Conservation (phyloP, 2,329 filamentous ascomycete genomes). For the Fusarium penzigii region DNA sequence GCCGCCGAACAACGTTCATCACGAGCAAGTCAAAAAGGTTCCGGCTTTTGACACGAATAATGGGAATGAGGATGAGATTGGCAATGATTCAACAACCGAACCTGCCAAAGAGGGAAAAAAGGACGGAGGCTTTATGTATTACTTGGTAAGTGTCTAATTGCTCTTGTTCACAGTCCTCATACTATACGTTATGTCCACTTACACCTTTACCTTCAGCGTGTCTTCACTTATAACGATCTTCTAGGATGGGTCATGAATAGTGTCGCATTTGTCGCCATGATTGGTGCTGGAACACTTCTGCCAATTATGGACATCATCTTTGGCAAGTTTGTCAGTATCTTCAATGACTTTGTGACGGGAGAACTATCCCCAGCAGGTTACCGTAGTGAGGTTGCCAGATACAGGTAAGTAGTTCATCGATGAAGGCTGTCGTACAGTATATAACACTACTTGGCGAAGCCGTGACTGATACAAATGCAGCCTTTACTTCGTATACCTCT, state of each 20-base stretch:
- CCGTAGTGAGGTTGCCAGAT: conserved; percentile 48
- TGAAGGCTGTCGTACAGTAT: background rate
- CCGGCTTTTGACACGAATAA: conserved; percentile 1
- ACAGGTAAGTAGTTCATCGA: conserved; percentile 31
- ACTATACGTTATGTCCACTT: background rate
- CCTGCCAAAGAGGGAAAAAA: conserved; percentile 11
- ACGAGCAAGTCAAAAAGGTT: conserved; percentile 3
- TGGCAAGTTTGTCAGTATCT: conserved; percentile 54
- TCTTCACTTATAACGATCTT: conserved; percentile 42
- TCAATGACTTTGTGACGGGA: conserved; percentile 56
- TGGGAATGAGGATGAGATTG: background rate
- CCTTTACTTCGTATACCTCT: conserved; percentile 59
- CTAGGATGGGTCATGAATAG: conserved; percentile 39
- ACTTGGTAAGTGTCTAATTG: conserved; percentile 17
- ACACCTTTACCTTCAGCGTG: conserved; percentile 26
- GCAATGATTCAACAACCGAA: no score
- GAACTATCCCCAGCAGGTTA: conserved; percentile 47
- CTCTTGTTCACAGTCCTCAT: background rate
- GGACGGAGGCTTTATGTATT: conserved; percentile 28
- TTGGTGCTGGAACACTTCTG: conserved; percentile 40
- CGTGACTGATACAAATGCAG: conserved; percentile 31
- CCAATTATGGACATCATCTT: conserved; percentile 63
- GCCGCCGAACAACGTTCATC: background rate
- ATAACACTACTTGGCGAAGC: no score
- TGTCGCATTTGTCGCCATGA: conserved; percentile 38